phyloP scores from a whole-genome alignment of 768 basidiomycete species.

The Boletus vinaceobasis region DNA sequence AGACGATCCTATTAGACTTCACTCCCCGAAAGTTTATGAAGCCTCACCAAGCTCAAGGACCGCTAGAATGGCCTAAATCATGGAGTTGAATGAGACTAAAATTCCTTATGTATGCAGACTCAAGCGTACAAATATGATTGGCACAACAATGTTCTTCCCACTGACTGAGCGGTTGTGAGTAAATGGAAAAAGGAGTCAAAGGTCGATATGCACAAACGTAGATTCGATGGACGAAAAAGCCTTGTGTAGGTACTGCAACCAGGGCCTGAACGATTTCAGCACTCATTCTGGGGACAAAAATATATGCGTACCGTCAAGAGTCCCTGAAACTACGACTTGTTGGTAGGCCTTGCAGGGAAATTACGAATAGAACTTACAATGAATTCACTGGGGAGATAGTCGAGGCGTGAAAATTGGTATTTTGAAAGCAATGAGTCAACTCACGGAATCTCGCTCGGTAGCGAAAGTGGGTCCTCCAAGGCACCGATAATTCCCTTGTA shows the following conservation, averaged over 20 bases:
- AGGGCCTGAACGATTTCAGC: constrained; percentile 1
- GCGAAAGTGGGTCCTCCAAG: neutral
- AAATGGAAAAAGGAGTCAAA: too few relatives aligned
- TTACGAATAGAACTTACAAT: neutral
- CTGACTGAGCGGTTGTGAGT: constrained; percentile 5
- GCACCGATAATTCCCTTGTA: constrained; percentile 7
- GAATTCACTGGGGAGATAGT: neutral
- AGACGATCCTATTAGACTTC: neutral
- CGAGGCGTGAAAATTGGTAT: neutral
- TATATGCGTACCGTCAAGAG: neutral
- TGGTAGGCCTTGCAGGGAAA: neutral
- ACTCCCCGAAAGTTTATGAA: too few relatives aligned
- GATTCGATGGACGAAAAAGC: constrained; percentile 13
- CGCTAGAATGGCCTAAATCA: neutral
- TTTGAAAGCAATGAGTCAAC: constrained; percentile 4
- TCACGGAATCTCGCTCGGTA: neutral
- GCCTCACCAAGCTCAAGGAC: constrained; percentile 10
- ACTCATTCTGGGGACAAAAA: neutral
- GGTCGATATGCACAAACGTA: constrained; percentile 2
- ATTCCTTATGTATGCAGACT: neutral
- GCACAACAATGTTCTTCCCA: constrained; percentile 1
- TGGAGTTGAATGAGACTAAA: neutral
- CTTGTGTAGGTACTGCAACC: constrained; percentile 3
- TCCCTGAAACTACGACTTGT: constrained; percentile 5
- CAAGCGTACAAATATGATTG: constrained; percentile 10